Percentiles rank a stretch among this genome's conserved stretches.
phyloP scores from a whole-genome alignment of 306 rosid genomes.

The Rubus parviflorus region DNA sequence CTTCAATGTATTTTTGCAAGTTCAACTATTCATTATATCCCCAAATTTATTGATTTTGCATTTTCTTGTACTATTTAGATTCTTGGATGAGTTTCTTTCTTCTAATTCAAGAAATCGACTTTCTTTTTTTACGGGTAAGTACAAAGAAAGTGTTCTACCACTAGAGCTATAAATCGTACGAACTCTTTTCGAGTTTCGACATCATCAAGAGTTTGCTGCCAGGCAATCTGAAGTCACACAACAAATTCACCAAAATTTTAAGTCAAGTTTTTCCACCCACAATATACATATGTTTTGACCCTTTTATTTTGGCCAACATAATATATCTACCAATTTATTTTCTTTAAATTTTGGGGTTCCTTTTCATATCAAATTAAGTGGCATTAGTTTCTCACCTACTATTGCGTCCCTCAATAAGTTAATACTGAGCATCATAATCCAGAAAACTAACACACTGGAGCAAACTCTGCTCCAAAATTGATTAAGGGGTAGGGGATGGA shows the following conservation, averaged over 20 bases:
- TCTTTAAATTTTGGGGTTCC: background rate
- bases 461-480: constrained; percentile 2
- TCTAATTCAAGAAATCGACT: background rate
- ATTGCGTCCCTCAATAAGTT: constrained; percentile 44
- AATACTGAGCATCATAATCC: constrained; percentile 30
- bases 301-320: background rate
- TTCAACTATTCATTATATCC: background rate
- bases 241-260: background rate
- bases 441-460: constrained; percentile 27
- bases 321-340: background rate
- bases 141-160: background rate
- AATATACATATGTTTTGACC: background rate
- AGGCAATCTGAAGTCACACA: no score
- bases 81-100: background rate
- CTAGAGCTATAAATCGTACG: background rate
- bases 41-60: background rate
- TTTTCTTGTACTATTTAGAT: background rate
- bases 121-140: background rate
- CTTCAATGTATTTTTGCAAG: no score
- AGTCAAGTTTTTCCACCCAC: background rate
- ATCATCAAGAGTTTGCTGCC: background rate
- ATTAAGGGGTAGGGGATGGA: constrained; percentile 34
- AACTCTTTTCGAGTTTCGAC: background rate
- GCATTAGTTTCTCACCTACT: constrained; percentile 58
- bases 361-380: background rate